phyloP scores from a whole-genome alignment of 1,139 yeast species.

The Geotrichum citri-aurantii region DNA sequence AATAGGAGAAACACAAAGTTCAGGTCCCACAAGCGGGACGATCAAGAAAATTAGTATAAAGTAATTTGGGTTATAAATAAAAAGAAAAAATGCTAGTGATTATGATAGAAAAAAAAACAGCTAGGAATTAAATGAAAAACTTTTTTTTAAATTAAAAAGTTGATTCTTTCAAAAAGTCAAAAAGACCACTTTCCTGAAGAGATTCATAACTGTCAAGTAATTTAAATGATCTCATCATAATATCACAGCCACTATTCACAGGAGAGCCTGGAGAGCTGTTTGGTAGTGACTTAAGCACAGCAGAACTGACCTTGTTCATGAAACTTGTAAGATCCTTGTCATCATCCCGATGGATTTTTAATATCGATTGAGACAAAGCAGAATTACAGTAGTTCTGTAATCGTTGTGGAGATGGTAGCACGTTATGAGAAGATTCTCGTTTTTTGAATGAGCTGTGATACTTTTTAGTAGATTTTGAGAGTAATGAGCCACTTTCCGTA shows the following conservation, averaged over 20 bases:
- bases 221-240: background rate
- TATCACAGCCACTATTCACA: background rate
- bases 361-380: background rate
- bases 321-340: background rate
- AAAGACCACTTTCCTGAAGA: background rate
- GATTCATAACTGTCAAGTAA: background rate
- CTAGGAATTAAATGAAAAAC: too few relatives aligned
- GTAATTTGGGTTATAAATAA: background rate
- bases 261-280: background rate
- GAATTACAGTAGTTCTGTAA: background rate
- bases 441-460: background rate
- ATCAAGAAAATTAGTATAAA: background rate
- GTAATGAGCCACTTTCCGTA: background rate
- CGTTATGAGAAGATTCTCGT: background rate
- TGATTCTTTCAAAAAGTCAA: background rate
- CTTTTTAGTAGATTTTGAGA: background rate
- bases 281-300: background rate
- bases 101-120: too few relatives aligned
- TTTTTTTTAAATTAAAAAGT: background rate
- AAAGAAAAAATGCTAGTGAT: background rate
- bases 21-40: constrained; percentile 3
- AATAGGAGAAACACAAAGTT: constrained; percentile 14
- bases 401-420: background rate
- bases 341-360: background rate
- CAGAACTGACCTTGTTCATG: background rate